Evolutionary conservation across 768 basidiomycete genomes (phyloP).

Genomic region (Russula sp.): DNA sequence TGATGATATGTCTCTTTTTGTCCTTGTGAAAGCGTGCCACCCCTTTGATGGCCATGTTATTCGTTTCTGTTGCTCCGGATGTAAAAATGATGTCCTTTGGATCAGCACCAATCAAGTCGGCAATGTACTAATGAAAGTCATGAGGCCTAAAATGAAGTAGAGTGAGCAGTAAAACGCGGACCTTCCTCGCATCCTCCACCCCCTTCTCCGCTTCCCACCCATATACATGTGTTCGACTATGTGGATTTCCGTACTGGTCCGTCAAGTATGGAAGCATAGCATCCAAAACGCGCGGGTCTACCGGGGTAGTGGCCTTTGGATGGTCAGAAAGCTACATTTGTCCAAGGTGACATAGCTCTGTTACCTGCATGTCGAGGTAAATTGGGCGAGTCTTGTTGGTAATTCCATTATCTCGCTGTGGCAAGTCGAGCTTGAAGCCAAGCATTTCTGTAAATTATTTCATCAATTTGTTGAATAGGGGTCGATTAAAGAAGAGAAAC

Average conservation of each 20-base stretch:
- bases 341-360: not conserved
- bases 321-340: slow-evolving; percentile 3
- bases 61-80: slow-evolving; percentile 95
- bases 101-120: slow-evolving; percentile 89
- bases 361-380: slow-evolving; percentile 95
- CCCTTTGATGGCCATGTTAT: slow-evolving; percentile 97
- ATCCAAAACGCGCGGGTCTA: slow-evolving; percentile 95
- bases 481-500: not conserved
- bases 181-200: slow-evolving; percentile 88
- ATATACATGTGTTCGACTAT: slow-evolving; percentile 97
- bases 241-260: slow-evolving; percentile 96
- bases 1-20: slow-evolving; percentile 90
- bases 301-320: slow-evolving; percentile 87
- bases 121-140: slow-evolving; percentile 58
- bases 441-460: slow-evolving; percentile 62
- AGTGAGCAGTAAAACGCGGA: slow-evolving; percentile 26
- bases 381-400: slow-evolving; percentile 76
- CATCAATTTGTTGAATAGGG: not conserved
- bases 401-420: slow-evolving; percentile 50
- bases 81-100: slow-evolving; percentile 96
- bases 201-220: slow-evolving; percentile 98
- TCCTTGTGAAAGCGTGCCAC: slow-evolving; percentile 93
- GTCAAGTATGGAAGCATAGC: slow-evolving; percentile 94
- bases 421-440: slow-evolving; percentile 74
- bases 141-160: not conserved